A percentile compares a stretch with the other conserved stretches of the same genome.
These are phyloP conservation scores for Atkinsonella hypoxylon DNA, from an alignment of 2,329 filamentous ascomycete genomes.

Conservation along the genomic window DNA sequence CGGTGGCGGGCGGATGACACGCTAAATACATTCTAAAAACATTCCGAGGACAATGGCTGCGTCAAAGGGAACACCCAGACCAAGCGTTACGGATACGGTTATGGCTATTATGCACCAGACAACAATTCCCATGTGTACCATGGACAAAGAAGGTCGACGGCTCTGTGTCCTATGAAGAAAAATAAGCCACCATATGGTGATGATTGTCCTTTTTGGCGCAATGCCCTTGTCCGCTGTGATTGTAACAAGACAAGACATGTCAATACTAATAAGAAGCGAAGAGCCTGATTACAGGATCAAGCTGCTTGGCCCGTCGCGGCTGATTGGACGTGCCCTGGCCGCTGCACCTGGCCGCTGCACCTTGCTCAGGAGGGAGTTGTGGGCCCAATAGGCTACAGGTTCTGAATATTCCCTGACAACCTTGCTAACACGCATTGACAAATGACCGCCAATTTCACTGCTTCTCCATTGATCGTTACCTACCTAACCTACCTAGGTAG, in stretches of 20 bases:
- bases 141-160: too few relatives aligned
- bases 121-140: too few relatives aligned
- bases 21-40: not conserved
- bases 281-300: not conserved
- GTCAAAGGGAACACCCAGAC: too few relatives aligned
- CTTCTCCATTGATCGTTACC: not conserved
- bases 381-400: not conserved
- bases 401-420: not conserved
- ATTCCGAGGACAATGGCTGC: too few relatives aligned
- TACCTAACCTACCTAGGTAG: too few relatives aligned
- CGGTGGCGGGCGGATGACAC: not conserved
- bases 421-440: not conserved
- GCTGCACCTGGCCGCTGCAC: not conserved
- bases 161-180: too few relatives aligned
- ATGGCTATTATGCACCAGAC: too few relatives aligned
- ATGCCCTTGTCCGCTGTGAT: too few relatives aligned
- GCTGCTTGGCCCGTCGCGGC: not conserved
- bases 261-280: not conserved
- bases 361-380: not conserved
- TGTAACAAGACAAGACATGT: too few relatives aligned
- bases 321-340: not conserved
- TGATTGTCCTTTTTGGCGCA: too few relatives aligned
- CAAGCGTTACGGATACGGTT: too few relatives aligned
- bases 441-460: slow-evolving; percentile 3
- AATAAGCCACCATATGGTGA: not conserved